Base-by-base conservation (phyloP, 441 rosid species). In the Hura crepitans region DNA sequence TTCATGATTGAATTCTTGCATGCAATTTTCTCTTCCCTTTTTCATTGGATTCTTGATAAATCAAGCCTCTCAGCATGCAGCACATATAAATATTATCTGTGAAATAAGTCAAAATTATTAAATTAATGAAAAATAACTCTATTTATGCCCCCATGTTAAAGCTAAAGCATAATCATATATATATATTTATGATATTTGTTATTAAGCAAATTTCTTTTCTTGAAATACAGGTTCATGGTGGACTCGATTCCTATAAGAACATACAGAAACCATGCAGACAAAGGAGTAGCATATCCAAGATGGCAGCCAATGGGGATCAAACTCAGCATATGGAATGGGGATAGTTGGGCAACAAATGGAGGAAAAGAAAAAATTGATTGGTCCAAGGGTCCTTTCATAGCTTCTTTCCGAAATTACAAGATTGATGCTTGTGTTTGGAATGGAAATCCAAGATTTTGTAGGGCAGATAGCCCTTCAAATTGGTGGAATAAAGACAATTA, bases 331-430 rank as follows among this genome's bases (percentile, higher is more conserved):
- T 93, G 96, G 96, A 84, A 90, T 14, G 98, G 98, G 13, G 93
- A 87, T 60, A 82, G 80, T 73, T 93, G 97, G 97, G 97, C 96
- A 17, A 90, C 98, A 42, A 79, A 86, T 0, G 98, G 96, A 25
- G 97, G 97, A 11, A 80, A 57, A 25, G 96, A 87, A 72, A 93
- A 87, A 72, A 76, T 89, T 15, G 86, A 90, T 46, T 90, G 97
- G 98, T 86, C 90, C 28, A 83, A 83, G 69, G 83, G 81, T 57
- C 97, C 98, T 0, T 90, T 92, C 57, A 73, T 85, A 63, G 85
- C 91, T 35, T 83, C 93, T 9, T 92, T 92, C 55, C 79, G 80
- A 1, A 80, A 90, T 60, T 87, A 86, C 83, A 83, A 61, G 23
- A 83, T 90, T 3, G 93, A 89, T 73, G 93, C 85, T 8, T 90